Base-by-base conservation (phyloP, 805 yeast genomes). In the Kodamaea neixiangensis region DNA sequence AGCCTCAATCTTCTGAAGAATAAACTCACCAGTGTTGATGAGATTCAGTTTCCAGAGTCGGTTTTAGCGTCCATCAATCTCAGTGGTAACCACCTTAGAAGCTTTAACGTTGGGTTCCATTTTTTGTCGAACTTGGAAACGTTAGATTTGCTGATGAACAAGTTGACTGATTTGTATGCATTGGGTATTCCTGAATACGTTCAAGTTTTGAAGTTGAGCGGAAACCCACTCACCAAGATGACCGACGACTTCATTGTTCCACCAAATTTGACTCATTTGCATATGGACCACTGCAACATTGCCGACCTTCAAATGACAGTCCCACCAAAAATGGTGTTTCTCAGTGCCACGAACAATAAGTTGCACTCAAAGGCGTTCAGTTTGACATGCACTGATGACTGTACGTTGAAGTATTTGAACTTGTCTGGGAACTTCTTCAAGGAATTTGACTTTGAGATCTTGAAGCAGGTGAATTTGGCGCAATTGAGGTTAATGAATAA, bases 351-450 rank as follows among this genome's bases (percentile, higher is more conserved):
- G 7, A 47, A 51, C 38, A 51, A 51, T 20, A 51, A 45, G 44
- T 38, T 51, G 10, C 46, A 47, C 20, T 19, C 44, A 11, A 51
- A 47, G 21, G 19, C 45, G 20, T 47, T 51, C n/a, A 42, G 13
- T 21, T 11, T 44, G 13, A 17, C 18, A 18, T 37, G 49, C 25
- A 44, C 17, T 11, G 18, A 17, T 15, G 44, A 31, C 31, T 31
- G 34, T 19, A 20, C 14, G 19, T 20, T 49, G 22, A 20, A 20
- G n/a, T 13, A 19, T 5, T 40, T 51, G 19, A 46, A 51, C 35
- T 42, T 51, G 35, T 34, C 50, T 3, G 54, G 50, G 10, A 51
- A 51, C 41, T 51, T 43, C 15, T 51, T 51, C 38, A 51, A 51
- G 42, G 43, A 43, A 13, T 43, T 51, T 18, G 46, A 47, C 22